Evolutionary conservation across 805 yeast genomes (phyloP), one percentile per base, ranked within the genome.

Genomic region (Cyberlindnera euphorbiae): DNA sequence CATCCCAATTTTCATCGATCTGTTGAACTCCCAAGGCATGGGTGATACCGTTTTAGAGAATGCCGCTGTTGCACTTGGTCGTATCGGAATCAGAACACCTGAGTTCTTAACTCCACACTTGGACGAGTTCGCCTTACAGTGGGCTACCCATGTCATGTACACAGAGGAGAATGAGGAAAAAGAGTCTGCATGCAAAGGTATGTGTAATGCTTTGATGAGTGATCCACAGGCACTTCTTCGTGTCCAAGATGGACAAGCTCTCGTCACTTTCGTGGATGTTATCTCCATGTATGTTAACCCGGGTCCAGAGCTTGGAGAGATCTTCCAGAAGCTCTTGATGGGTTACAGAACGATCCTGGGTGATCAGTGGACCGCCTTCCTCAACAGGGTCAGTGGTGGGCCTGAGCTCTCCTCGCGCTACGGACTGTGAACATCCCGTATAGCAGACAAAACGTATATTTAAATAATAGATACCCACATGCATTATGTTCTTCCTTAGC

Each of bases 11-110:
- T 59, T 85, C 38, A 73, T 82, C 12, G 77, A 79, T 7, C 68
- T 81, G n/a, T 56, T 85, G 31, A 67, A 72, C 42, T 63, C 75
- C 36, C 75, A 76, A 43, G 67, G 75, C 4, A 78, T 75, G 17
- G 26, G 30, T 45, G 70, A 67, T 15, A 73, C 88, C 0, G 82
- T 89, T 5, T 54, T 82, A 45, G 97, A 89, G 55, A 93, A 93
- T 57, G 78, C 89, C 1, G 93, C 95, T 14, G 84, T 89, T 34
- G 81, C 97, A 23, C 66, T 90, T 34, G 97, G 97, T 12, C 71
- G 97, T 47, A 64, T 93, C 50, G 95, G 95, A 3, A 55, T 79
- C 15, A 64, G 70, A 38, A 67, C 69, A 39, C 79, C 90, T 2
- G 76, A 73, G 16, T 67, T 70, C 25, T 64, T 81, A 30, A 72